Conservation (phyloP, 768 basidiomycete species). For the Lentinula sp. region DNA sequence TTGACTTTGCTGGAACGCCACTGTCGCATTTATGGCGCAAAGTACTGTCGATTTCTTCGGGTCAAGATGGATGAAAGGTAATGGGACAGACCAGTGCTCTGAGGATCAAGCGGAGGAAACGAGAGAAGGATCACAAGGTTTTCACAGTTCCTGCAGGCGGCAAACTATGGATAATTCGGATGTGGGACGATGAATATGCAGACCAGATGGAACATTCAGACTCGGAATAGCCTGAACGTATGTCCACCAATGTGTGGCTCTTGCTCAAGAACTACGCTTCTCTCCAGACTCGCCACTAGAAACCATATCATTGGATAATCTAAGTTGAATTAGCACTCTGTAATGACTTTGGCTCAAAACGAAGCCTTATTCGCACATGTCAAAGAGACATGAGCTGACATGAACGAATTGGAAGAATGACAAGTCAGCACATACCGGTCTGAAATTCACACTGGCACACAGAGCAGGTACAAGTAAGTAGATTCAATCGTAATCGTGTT, state of each 20-base stretch:
- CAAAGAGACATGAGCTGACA: not conserved
- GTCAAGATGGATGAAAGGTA: not conserved
- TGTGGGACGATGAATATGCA: not conserved
- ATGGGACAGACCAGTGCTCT: not conserved
- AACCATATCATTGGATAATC: not conserved
- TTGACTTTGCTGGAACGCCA: not conserved
- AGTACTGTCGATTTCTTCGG: not conserved
- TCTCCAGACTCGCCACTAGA: not conserved
- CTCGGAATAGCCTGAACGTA: not conserved
- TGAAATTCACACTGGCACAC: not conserved
- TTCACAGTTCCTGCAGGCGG: not conserved
- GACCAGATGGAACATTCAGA: not conserved
- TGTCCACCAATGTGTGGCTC: too few species aligned
- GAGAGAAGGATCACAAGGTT: not conserved
- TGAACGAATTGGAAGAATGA: too few species aligned
- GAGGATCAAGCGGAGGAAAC: not conserved
- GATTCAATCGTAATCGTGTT: not conserved
- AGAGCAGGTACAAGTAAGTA: not conserved
- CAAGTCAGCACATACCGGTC: not conserved
- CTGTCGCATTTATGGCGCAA: not conserved
- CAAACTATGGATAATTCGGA: not conserved
- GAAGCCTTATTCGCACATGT: not conserved
- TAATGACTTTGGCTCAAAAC: not conserved
- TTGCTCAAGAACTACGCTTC: not conserved
- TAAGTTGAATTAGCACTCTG: not conserved